Percentiles rank a stretch among this genome's conserved stretches.
These are phyloP conservation scores for Trichoderma atroviride DNA, from an alignment of 2,329 filamentous ascomycete genomes.

Conservation along the genomic window DNA sequence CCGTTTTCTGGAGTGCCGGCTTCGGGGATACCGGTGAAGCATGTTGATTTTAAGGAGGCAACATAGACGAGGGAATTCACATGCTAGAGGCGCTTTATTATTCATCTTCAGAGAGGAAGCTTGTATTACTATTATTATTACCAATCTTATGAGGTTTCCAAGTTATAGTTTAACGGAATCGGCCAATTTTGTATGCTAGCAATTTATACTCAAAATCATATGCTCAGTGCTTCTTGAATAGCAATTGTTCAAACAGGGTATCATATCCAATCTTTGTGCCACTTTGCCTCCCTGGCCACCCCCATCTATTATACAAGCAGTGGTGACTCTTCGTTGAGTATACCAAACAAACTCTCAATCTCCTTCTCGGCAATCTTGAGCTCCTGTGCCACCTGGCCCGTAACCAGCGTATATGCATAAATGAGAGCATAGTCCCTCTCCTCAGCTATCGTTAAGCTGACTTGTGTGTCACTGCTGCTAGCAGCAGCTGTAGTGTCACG, in stretches of 20 bases:
- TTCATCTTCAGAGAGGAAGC: background rate
- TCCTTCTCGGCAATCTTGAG: conserved; percentile 59
- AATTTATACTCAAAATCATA: background rate
- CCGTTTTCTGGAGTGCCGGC: conserved; percentile 22
- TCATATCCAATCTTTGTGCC: conserved; percentile 13
- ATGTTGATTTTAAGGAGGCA: background rate
- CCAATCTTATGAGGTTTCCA: background rate
- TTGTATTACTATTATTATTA: background rate
- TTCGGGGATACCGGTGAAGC: conserved; percentile 1
- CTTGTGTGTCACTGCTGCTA: background rate
- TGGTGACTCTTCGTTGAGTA: conserved; percentile 42
- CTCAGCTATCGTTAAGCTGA: conserved; percentile 45
- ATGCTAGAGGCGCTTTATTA: background rate
- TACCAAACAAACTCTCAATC: conserved; percentile 61
- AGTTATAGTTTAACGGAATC: background rate
- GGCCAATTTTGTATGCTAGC: background rate
- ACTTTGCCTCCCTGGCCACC: background rate
- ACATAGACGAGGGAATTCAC: background rate
- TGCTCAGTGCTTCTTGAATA: background rate
- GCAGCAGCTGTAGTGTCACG: background rate
- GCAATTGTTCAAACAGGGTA: background rate
- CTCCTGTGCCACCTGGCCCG: conserved; percentile 63
- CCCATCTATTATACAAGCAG: conserved; percentile 22
- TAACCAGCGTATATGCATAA: conserved; percentile 82
- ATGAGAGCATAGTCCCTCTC: conserved; percentile 82